Evolutionary conservation across 352 stramenopile species (phyloP).

Genomic region (Globisporangium nodosum): DNA sequence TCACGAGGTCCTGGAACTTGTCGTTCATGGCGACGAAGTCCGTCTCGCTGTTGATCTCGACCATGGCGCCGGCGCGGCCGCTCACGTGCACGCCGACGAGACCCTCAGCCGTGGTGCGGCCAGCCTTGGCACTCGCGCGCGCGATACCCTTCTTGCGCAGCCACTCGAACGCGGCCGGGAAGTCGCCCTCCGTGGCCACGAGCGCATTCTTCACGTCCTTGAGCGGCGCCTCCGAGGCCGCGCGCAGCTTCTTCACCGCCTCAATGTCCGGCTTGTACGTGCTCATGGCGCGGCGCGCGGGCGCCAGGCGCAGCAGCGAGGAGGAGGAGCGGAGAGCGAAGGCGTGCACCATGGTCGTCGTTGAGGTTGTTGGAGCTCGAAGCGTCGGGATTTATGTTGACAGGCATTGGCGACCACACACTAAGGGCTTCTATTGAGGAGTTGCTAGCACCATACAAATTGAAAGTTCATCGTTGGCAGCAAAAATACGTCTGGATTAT

Average conservation of each 20-base stretch:
- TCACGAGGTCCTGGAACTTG: slow-evolving; percentile 82
- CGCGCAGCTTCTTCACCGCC: slow-evolving; percentile 86
- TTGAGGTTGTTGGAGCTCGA: neutral
- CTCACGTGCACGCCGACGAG: slow-evolving; percentile 70
- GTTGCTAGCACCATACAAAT: neutral
- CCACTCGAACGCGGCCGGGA: slow-evolving; percentile 84
- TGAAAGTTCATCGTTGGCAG: neutral
- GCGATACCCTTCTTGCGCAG: slow-evolving; percentile 87
- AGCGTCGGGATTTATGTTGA: neutral
- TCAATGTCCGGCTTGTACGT: slow-evolving; percentile 82
- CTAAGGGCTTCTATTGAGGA: too few relatives aligned
- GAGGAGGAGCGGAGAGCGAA: slow-evolving; percentile 8
- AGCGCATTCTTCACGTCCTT: slow-evolving; percentile 89
- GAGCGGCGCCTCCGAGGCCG: slow-evolving; percentile 80
- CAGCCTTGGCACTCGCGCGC: slow-evolving; percentile 71
- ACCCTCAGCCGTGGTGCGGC: slow-evolving; percentile 70
- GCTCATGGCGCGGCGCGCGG: slow-evolving; percentile 33
- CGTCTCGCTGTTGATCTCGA: slow-evolving; percentile 94
- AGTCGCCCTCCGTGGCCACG: slow-evolving; percentile 70
- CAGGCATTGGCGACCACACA: neutral
- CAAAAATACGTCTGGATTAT: neutral
- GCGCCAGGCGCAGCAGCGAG: slow-evolving; percentile 6
- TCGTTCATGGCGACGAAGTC: slow-evolving; percentile 94
- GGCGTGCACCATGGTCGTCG: slow-evolving; percentile 9
- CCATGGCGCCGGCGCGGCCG: slow-evolving; percentile 77